Conservation (phyloP, 306 rosid species). For the Dalbergia cultrata region DNA sequence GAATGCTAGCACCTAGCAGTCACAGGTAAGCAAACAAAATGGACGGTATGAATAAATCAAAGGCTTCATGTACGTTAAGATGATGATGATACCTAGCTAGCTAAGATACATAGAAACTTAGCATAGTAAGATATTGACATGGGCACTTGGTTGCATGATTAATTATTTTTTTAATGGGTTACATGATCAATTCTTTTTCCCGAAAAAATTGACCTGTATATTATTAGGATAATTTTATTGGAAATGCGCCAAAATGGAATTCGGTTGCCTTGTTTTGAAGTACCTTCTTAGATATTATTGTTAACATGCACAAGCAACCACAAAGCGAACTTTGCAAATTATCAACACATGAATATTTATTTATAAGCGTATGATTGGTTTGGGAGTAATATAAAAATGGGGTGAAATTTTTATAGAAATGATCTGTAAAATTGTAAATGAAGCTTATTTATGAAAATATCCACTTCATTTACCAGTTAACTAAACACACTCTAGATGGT, state of each 20-base stretch:
- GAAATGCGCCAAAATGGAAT: slow-evolving; percentile 46
- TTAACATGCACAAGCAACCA: slow-evolving; percentile 16
- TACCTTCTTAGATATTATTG: slow-evolving; percentile 24
- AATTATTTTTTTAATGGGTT: too few species aligned
- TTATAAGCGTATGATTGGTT: neutral
- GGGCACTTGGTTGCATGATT: slow-evolving; percentile 21
- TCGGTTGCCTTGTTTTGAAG: slow-evolving; percentile 47
- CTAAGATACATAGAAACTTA: neutral
- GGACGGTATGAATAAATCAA: slow-evolving; percentile 12
- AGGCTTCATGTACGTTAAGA: neutral
- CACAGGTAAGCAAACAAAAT: slow-evolving; percentile 29
- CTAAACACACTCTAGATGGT: too few species aligned
- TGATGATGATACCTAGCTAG: slow-evolving; percentile 18
- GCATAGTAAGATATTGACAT: neutral
- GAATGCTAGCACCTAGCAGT: neutral
- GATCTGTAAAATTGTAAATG: too few species aligned
- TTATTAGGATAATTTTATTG: slow-evolving; percentile 10
- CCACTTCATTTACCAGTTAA: too few species aligned
- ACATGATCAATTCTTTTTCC: neutral
- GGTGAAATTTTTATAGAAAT: too few species aligned
- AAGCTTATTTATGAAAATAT: too few species aligned
- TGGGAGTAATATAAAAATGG: too few species aligned
- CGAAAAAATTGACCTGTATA: neutral
- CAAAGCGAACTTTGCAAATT: slow-evolving; percentile 22
- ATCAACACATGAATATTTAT: slow-evolving; percentile 5